Evolutionary conservation across 2,329 filamentous ascomycete species (phyloP), one percentile per base, ranked within the genome.

Genomic region (Hymenoscyphus infarciens): DNA sequence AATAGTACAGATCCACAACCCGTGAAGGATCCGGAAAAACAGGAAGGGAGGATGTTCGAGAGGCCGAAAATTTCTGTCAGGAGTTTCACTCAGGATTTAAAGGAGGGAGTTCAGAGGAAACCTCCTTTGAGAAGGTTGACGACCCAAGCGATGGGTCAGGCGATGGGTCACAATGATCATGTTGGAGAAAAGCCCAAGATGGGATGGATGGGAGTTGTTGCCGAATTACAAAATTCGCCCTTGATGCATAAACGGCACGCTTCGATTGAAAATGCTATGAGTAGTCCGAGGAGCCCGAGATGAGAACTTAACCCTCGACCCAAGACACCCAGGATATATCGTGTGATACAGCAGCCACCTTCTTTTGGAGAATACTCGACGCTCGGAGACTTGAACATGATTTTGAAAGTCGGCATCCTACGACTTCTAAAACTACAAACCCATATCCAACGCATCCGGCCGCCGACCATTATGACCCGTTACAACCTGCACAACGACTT

Each of bases 191-290:
- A 76, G 22, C 82, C 84, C 59, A 80, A 81, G 60, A 76, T 77
- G 65, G 84, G 84, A 29, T 88, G 86, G 86, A 82, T 83, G 22
- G 84, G 84, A 29, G 85, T 88, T 5, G 83, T 88, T 25, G 78
- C 83, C 60, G 86, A 88, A 69, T 75, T 88, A 57, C 85, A 87
- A 72, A 81, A 76, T 61, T 86, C 83, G 27, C 86, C 85, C 2
- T 74, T 82, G 61, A 80, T 88, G 77, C 83, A 85, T 57, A 82
- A 85, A 69, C 79, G 86, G 16, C 84, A 85, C 70, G 82, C 83
- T n/a, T 86, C 82, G 7, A 83, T 87, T 69, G 86, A 88, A 73
- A 78, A 77, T 67, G 76, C 82, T 64, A 85, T 86, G 81, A 76
- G 78, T 25, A 55, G 62, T 57, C 57, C 60, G 29, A 52, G 27